These are phyloP conservation scores for Xylariaceae sp. DNA, from an alignment of 2,329 filamentous ascomycete species.

Conservation along the genomic window DNA sequence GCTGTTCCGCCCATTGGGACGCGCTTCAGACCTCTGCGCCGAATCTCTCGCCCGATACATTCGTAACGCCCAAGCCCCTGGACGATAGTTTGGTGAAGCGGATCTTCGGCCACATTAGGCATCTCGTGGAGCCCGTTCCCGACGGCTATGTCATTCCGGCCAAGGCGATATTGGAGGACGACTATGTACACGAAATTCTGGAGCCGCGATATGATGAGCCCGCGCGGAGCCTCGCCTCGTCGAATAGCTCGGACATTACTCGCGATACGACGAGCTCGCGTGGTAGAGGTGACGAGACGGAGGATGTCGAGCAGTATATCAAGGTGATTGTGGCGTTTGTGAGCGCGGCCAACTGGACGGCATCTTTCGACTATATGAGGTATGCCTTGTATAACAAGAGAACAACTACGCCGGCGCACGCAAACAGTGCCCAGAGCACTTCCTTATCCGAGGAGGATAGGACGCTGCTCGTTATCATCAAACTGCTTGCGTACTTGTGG, in stretches of 20 bases:
- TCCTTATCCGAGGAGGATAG: constrained; percentile 48
- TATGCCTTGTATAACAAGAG: constrained; percentile 49
- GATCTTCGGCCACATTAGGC: constrained; percentile 52
- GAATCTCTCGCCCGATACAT: constrained; percentile 14
- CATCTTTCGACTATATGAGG: constrained; percentile 56
- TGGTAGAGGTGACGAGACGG: constrained; percentile 35
- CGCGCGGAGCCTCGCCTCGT: constrained; percentile 27
- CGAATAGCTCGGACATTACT: constrained; percentile 37
- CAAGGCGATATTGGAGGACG: constrained; percentile 54
- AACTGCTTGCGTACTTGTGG: constrained; percentile 60
- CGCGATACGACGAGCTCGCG: constrained; percentile 33
- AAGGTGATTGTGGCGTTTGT: constrained; percentile 59
- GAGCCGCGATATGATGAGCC: constrained; percentile 29
- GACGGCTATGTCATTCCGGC: constrained; percentile 55
- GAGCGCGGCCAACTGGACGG: constrained; percentile 60
- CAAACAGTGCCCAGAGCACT: constrained; percentile 36
- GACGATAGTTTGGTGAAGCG: constrained; percentile 50
- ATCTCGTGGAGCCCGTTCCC: constrained; percentile 55
- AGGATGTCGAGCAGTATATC: constrained; percentile 51
- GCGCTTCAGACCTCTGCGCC: constrained; percentile 35
- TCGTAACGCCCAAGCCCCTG: constrained; percentile 38
- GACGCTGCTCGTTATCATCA: constrained; percentile 50
- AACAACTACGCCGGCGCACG: constrained; percentile 40
- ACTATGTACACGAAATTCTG: constrained; percentile 38
- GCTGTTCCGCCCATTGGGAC: constrained; percentile 59